phyloP scores from a whole-genome alignment of 345 rosid genomes.

The Gossypium anomalum region DNA sequence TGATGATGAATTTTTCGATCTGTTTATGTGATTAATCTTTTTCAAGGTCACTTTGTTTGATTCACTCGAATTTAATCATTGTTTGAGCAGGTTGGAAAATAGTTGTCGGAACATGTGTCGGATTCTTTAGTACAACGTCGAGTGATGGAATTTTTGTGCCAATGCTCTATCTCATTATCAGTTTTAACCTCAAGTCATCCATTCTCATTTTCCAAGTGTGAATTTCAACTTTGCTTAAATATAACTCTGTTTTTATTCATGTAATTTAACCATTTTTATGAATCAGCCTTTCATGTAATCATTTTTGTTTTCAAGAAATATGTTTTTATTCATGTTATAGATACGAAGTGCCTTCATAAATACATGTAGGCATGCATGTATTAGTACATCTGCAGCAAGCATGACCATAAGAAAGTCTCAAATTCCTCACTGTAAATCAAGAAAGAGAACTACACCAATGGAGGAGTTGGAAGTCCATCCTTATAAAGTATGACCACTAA shows the following conservation, averaged over 20 bases:
- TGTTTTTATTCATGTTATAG: neutral
- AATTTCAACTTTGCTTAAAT: slow-evolving; percentile 14
- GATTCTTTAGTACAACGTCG: slow-evolving; percentile 58
- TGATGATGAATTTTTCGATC: neutral
- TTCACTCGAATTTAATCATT: neutral
- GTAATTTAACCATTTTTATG: neutral
- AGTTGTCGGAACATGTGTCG: slow-evolving; percentile 44
- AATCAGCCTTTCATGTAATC: too few relatives aligned
- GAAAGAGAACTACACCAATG: too few relatives aligned
- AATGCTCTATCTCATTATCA: slow-evolving; percentile 54
- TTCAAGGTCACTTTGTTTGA: neutral
- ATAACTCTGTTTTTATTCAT: too few relatives aligned
- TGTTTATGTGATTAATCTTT: neutral
- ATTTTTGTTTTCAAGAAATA: neutral
- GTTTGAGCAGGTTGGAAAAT: slow-evolving; percentile 47
- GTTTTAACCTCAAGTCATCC: slow-evolving; percentile 61
- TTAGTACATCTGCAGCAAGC: neutral
- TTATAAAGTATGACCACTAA: too few relatives aligned
- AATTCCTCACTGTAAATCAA: too few relatives aligned
- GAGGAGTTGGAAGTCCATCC: too few relatives aligned
- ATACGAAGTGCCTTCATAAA: too few relatives aligned
- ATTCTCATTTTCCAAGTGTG: slow-evolving; percentile 64
- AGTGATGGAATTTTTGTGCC: slow-evolving; percentile 73
- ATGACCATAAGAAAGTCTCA: neutral
- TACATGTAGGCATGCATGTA: neutral